Percentiles rank a stretch among this genome's conserved stretches.
Conservation (phyloP, 2,329 filamentous ascomycete species). For the Thelonectria rubi region DNA sequence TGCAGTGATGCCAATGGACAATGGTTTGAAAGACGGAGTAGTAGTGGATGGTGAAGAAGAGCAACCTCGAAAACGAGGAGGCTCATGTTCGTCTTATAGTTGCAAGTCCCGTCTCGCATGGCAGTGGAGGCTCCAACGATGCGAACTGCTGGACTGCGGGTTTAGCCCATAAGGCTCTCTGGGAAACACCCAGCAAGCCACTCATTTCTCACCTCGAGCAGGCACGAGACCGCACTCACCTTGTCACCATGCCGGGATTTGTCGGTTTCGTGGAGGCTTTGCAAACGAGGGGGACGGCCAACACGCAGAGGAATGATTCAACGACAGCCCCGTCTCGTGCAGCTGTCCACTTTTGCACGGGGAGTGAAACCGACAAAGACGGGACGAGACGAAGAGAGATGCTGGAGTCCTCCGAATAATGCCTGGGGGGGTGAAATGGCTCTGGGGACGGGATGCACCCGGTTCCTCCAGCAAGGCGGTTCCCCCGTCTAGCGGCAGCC, state of each 20-base stretch:
- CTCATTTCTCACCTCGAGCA: slow-evolving; percentile 15
- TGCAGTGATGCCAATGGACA: not conserved
- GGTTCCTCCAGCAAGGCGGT: slow-evolving; percentile 11
- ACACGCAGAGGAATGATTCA: not conserved
- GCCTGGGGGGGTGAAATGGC: not conserved
- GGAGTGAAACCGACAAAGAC: not conserved
- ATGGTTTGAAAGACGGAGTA: not conserved
- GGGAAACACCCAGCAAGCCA: not conserved
- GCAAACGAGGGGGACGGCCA: not conserved
- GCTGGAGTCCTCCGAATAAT: not conserved
- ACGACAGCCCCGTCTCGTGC: slow-evolving; percentile 16
- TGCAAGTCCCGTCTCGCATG: not conserved
- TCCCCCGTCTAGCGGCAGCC: slow-evolving; percentile 1
- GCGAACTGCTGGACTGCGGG: slow-evolving; percentile 16
- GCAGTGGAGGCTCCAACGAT: slow-evolving; percentile 16
- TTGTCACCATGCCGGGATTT: slow-evolving; percentile 10
- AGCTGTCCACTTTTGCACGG: slow-evolving; percentile 22
- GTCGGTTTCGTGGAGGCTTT: slow-evolving; percentile 6
- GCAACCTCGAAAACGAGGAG: slow-evolving; percentile 10
- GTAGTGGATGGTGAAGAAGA: not conserved
- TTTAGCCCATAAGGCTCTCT: slow-evolving; percentile 28
- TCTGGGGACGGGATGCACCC: not conserved
- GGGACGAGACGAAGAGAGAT: not conserved
- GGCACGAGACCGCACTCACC: slow-evolving; percentile 24
- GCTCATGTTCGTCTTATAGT: slow-evolving; percentile 22